Evolutionary conservation across 2,329 filamentous ascomycete species (phyloP), one percentile per base, ranked within the genome.

Genomic region (Verruconis gallopava): DNA sequence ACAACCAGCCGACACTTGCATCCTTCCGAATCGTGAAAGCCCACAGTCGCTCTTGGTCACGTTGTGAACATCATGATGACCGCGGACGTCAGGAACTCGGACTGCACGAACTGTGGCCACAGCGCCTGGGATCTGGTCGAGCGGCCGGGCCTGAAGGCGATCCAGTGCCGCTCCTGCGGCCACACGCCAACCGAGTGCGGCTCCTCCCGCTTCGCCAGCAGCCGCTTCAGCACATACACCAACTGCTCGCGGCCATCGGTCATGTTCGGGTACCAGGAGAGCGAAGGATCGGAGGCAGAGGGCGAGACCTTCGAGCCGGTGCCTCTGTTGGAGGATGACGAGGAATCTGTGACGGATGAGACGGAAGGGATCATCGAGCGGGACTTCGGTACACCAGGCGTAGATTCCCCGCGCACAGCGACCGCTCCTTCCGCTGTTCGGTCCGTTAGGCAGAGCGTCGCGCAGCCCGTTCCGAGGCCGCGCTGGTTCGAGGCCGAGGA

Each of bases 401-500:
- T n/a, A n/a, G n/a, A 11, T 20, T 19, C 35, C 3, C 6, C 11
- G 33, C 17, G 34, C 40, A 14, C 19, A 3, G 20, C 3, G 9
- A 37, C 5, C 12, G 25, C 9, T 25, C n/a, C n/a, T 9, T 30
- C 41, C 2, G 41, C 21, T 9, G 20, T 43, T 19, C n/a, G 14
- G 22, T 30, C 34, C 14, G 41, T 43, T 5, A 20, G 41, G 12
- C 41, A 37, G 30, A 36, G 30, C 11, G 28, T 38, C 17, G 15
- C 20, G 13, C 19, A 43, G 21, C 36, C 4, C 19, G n/a, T 17
- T 3, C 20, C 18, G 20, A 30, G 30, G 20, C 20, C 33, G 12
- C 20, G 34, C 2, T 43, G 41, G 41, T 43, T 43, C 35, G 41
- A 43, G 6, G 21, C 35, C n/a, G 34, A 19, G 18, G 13, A 43